These are phyloP conservation scores for Chamaecyparis obtusa DNA, from an alignment of 75 land plant species.

Conservation along the genomic window DNA sequence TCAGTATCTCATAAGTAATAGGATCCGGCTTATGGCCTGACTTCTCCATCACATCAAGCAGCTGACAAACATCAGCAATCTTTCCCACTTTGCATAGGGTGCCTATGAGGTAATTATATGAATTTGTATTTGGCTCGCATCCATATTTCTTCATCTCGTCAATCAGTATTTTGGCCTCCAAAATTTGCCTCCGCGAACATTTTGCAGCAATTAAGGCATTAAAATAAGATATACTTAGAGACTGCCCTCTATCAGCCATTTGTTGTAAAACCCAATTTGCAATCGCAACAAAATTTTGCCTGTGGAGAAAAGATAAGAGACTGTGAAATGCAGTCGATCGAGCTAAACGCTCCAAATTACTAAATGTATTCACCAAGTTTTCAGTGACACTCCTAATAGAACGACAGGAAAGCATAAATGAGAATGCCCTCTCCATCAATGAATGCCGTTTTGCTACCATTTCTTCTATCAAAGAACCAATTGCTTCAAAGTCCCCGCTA, in stretches of 20 bases:
- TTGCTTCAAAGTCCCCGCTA: slow-evolving; percentile 23
- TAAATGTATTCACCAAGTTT: slow-evolving; percentile 22
- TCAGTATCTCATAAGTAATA: slow-evolving; percentile 43
- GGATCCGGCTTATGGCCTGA: slow-evolving; percentile 27
- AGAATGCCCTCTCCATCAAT: slow-evolving; percentile 28
- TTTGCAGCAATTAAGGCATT: slow-evolving; percentile 33
- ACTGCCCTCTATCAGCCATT: slow-evolving; percentile 15
- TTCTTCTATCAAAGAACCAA: slow-evolving; percentile 21
- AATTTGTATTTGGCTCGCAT: slow-evolving; percentile 23
- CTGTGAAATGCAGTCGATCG: slow-evolving; percentile 22
- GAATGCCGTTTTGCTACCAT: slow-evolving; percentile 15
- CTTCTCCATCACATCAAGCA: slow-evolving; percentile 34
- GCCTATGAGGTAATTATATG: slow-evolving; percentile 40
- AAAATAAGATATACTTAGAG: slow-evolving; percentile 24
- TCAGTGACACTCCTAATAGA: slow-evolving; percentile 11
- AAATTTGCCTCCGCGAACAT: slow-evolving; percentile 19
- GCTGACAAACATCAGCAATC: slow-evolving; percentile 24
- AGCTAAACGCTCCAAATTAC: slow-evolving; percentile 19
- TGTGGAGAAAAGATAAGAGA: slow-evolving; percentile 29
- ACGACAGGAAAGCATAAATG: slow-evolving; percentile 12
- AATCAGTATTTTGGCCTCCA: slow-evolving; percentile 27
- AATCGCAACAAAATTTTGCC: slow-evolving; percentile 17
- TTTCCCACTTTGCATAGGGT: slow-evolving; percentile 28
- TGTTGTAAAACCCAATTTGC: slow-evolving; percentile 30
- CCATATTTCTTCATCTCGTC: slow-evolving; percentile 40